These are phyloP conservation scores for Helichrysum umbraculigerum DNA, from an alignment of 129 eudicot genomes.

Conservation along the genomic window DNA sequence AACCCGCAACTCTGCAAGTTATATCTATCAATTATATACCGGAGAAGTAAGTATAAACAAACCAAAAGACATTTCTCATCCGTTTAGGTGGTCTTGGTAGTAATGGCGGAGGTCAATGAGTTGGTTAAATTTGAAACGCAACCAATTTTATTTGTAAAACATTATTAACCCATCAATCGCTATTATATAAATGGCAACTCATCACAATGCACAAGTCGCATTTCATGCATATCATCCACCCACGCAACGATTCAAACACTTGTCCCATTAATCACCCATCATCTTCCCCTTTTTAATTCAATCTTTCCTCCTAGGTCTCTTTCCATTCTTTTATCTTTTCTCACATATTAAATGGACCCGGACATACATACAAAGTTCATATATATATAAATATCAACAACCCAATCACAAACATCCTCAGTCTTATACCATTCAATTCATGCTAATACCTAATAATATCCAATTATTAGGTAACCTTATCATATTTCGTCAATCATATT, in stretches of 20 bases:
- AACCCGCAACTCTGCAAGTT: too few relatives aligned
- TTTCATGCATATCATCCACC: conserved; percentile 18
- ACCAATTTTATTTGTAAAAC: conserved; percentile 15
- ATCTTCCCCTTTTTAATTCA: conserved; percentile 24
- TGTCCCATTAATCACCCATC: conserved; percentile 27
- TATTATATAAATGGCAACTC: conserved; percentile 24
- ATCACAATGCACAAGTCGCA: conserved; percentile 34
- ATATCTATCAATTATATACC: too few relatives aligned
- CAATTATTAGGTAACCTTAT: neutral
- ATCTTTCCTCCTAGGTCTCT: conserved; percentile 26
- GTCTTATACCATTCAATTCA: neutral
- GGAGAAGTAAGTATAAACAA: too few relatives aligned
- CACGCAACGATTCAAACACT: conserved; percentile 25
- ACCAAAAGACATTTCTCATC: neutral
- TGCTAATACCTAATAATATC: neutral
- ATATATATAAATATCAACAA: neutral
- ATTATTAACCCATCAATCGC: conserved; percentile 33
- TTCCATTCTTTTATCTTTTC: neutral
- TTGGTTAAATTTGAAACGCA: conserved; percentile 29
- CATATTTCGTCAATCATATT: neutral
- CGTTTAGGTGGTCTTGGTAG: conserved; percentile 1
- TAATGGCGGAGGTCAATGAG: neutral
- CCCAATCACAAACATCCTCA: neutral
- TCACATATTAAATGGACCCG: neutral
- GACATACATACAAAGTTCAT: neutral